Percentiles rank a stretch among this genome's conserved stretches.
Conservation (phyloP, 805 yeast genomes). For the Debaryomyces maramus region DNA sequence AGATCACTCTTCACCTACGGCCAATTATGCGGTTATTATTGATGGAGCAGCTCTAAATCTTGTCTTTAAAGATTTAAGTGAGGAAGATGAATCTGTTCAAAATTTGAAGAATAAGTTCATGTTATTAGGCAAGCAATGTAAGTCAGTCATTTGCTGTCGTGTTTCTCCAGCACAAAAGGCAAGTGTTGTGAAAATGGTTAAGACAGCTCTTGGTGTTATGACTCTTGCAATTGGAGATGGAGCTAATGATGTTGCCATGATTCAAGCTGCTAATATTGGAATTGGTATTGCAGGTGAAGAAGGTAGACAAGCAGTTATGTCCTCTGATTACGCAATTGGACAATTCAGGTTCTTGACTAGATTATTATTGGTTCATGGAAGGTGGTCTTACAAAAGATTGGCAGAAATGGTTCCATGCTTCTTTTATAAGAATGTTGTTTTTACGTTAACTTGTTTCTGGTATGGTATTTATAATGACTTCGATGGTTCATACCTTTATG, state of each 20-base stretch:
- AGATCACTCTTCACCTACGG: conserved; percentile 66
- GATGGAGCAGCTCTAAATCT: conserved; percentile 66
- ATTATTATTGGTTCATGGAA: conserved; percentile 73
- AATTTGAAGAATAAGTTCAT: conserved; percentile 52
- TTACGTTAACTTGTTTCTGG: conserved; percentile 76
- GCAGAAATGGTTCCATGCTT: conserved; percentile 79
- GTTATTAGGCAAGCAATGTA: conserved; percentile 71
- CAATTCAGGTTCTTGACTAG: conserved; percentile 70
- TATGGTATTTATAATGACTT: conserved; percentile 65
- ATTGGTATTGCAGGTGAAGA: conserved; percentile 88
- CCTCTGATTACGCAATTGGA: conserved; percentile 80
- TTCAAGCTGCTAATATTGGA: conserved; percentile 82
- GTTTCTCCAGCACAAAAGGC: conserved; percentile 87
- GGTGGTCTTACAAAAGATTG: conserved; percentile 75
- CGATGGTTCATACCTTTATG: conserved; percentile 76
- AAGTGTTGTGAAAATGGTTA: conserved; percentile 66
- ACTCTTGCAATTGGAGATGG: conserved; percentile 85
- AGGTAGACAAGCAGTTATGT: conserved; percentile 86
- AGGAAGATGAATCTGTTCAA: conserved; percentile 4
- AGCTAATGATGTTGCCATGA: conserved; percentile 86
- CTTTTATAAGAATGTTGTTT: conserved; percentile 74
- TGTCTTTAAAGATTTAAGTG: conserved; percentile 36
- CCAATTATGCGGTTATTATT: conserved; percentile 59
- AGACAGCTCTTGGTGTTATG: conserved; percentile 64
- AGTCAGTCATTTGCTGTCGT: conserved; percentile 78